Evolutionary conservation across 768 basidiomycete genomes (phyloP).

Genomic region (Termitomyces sp.): DNA sequence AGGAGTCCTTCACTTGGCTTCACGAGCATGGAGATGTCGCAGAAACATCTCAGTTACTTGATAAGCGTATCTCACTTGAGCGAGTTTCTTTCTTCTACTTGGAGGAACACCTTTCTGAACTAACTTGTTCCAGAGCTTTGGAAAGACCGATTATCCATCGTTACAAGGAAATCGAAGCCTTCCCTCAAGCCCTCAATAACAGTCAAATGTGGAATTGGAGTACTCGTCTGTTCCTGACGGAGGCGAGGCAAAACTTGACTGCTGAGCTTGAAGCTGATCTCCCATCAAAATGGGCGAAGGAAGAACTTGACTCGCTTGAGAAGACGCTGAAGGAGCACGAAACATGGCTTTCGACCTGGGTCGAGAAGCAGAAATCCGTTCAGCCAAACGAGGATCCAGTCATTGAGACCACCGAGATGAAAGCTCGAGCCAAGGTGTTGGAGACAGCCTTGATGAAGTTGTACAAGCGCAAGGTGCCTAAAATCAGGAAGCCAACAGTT

Average conservation of each 20-base stretch:
- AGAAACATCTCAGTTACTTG: slow-evolving; percentile 65
- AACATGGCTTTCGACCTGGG: slow-evolving; percentile 74
- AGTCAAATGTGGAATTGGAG: slow-evolving; percentile 88
- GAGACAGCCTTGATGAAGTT: slow-evolving; percentile 71
- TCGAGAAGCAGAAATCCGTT: slow-evolving; percentile 76
- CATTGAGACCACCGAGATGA: slow-evolving; percentile 83
- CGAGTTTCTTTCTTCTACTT: slow-evolving; percentile 35
- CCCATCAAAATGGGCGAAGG: slow-evolving; percentile 76
- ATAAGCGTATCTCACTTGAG: slow-evolving; percentile 81
- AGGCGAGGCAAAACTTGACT: slow-evolving; percentile 73
- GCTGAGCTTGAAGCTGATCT: slow-evolving; percentile 52
- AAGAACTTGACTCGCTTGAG: slow-evolving; percentile 82
- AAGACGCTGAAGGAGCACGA: slow-evolving; percentile 74
- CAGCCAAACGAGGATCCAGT: slow-evolving; percentile 78
- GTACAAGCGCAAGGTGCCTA: slow-evolving; percentile 64
- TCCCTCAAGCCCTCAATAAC: slow-evolving; percentile 77
- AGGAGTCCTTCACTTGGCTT: slow-evolving; percentile 80
- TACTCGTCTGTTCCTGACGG: slow-evolving; percentile 78
- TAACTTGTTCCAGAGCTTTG: slow-evolving; percentile 41
- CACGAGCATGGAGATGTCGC: slow-evolving; percentile 80
- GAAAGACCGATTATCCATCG: slow-evolving; percentile 83
- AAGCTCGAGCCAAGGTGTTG: slow-evolving; percentile 71
- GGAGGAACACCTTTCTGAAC: slow-evolving; percentile 4
- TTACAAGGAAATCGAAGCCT: slow-evolving; percentile 83
- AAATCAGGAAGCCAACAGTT: slow-evolving; percentile 48